phyloP scores from a whole-genome alignment of 805 yeast genomes.

The Hanseniaspora occidentalis region DNA sequence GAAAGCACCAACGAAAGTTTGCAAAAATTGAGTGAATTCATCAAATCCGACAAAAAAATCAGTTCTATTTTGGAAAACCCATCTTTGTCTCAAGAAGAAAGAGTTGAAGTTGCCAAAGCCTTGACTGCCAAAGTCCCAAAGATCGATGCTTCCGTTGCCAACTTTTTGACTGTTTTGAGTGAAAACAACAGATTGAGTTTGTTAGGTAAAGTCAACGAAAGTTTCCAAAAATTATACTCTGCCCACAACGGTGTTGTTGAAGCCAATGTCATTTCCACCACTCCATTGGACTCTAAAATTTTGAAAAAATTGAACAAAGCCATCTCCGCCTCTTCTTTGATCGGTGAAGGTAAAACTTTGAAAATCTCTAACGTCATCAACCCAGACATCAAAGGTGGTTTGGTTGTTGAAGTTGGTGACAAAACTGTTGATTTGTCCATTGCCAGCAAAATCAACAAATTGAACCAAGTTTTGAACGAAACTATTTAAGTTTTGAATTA shows the following conservation, averaged over 20 bases:
- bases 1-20: slow-evolving; percentile 61
- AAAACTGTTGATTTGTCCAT: slow-evolving; percentile 91
- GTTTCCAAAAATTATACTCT: slow-evolving; percentile 68
- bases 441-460: slow-evolving; percentile 69
- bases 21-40: slow-evolving; percentile 38
- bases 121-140: slow-evolving; percentile 30
- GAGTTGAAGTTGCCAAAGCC: slow-evolving; percentile 55
- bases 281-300: slow-evolving; percentile 69
- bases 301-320: slow-evolving; percentile 70
- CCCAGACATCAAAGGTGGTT: slow-evolving; percentile 91
- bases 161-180: slow-evolving; percentile 75
- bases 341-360: slow-evolving; percentile 77
- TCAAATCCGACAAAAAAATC: slow-evolving; percentile 54
- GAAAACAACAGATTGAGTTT: slow-evolving; percentile 86
- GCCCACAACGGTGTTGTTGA: slow-evolving; percentile 88
- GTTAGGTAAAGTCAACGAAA: slow-evolving; percentile 49
- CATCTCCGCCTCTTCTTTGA: slow-evolving; percentile 63
- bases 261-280: slow-evolving; percentile 83
- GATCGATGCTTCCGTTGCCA: slow-evolving; percentile 60
- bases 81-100: slow-evolving; percentile 62
- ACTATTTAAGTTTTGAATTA: no score
- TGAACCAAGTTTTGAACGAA: slow-evolving; percentile 81
- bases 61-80: slow-evolving; percentile 62
- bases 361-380: slow-evolving; percentile 72
- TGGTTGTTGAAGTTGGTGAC: slow-evolving; percentile 92